These are phyloP conservation scores for Wallacemonas sp. DNA, from an alignment of 208 protist species.

Conservation along the genomic window DNA sequence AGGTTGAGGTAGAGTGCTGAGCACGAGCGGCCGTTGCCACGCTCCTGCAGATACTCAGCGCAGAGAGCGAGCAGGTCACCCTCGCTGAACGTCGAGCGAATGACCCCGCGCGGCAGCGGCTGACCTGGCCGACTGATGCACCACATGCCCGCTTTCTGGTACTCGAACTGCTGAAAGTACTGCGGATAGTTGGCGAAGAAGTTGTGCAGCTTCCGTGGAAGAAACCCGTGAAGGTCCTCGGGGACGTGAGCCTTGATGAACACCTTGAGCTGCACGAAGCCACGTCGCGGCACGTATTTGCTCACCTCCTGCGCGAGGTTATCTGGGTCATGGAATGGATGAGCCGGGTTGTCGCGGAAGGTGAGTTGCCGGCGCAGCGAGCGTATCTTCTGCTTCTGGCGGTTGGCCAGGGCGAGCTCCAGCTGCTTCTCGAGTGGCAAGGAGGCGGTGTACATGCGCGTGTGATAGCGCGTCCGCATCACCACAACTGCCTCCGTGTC, in stretches of 20 bases:
- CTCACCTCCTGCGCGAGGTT: conserved; percentile 85
- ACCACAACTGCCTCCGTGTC: conserved; percentile 50
- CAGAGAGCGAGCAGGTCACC: conserved; percentile 77
- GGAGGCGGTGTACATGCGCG: conserved; percentile 58
- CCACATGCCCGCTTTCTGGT: conserved; percentile 68
- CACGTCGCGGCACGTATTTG: conserved; percentile 70
- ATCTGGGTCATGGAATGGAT: conserved; percentile 89
- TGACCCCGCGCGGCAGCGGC: conserved; percentile 79
- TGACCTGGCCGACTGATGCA: conserved; percentile 69
- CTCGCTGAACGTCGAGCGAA: conserved; percentile 77
- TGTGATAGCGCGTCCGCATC: conserved; percentile 73
- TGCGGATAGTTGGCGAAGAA: conserved; percentile 87
- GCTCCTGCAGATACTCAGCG: conserved; percentile 72
- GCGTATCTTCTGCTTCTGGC: conserved; percentile 68
- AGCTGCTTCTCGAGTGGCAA: conserved; percentile 87
- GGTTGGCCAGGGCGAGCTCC: conserved; percentile 50
- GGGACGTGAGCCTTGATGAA: conserved; percentile 71
- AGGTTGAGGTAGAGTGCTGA: conserved; percentile 60
- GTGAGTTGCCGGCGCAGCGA: conserved; percentile 77
- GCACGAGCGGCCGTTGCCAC: conserved; percentile 35
- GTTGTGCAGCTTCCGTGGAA: conserved; percentile 68
- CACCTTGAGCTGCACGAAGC: conserved; percentile 60
- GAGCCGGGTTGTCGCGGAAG: conserved; percentile 79
- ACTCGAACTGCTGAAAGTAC: conserved; percentile 88
- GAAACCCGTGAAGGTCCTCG: conserved; percentile 73